A percentile compares a stretch with the other conserved stretches of the same genome.
Conservation (phyloP, 805 yeast species). For the Tetrapisispora iriomotensis region DNA sequence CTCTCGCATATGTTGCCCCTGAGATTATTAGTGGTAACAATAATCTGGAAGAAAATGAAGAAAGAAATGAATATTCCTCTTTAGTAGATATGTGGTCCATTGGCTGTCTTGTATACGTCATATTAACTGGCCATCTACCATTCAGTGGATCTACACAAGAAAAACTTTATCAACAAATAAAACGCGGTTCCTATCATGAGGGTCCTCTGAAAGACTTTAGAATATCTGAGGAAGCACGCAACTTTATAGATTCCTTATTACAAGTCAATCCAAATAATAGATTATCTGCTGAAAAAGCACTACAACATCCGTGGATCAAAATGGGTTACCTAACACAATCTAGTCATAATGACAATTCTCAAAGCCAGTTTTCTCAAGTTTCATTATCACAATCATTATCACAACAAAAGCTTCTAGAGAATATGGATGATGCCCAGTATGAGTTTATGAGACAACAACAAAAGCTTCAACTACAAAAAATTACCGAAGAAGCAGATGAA, state of each 20-base stretch:
- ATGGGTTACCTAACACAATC: conserved; percentile 6
- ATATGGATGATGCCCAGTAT: conserved; percentile 27
- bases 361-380: conserved; percentile 29
- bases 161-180: conserved; percentile 66
- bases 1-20: conserved; percentile 94
- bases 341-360: not conserved
- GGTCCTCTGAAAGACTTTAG: conserved; percentile 59
- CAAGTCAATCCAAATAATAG: conserved; percentile 69
- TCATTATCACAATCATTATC: conserved; percentile 65
- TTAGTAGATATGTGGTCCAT: conserved; percentile 96
- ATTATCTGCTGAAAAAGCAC: conserved; percentile 65
- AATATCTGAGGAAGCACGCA: conserved; percentile 58
- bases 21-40: conserved; percentile 54
- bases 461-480: conserved; percentile 10
- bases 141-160: conserved; percentile 90
- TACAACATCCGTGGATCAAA: conserved; percentile 74
- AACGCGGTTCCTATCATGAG: conserved; percentile 69
- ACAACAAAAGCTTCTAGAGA: conserved; percentile 44
- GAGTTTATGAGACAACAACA: conserved; percentile 21
- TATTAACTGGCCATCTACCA: conserved; percentile 87
- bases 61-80: conserved; percentile 51
- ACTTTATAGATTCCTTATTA: conserved; percentile 59
- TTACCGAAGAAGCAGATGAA: conserved; percentile 8
- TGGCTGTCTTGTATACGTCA: conserved; percentile 88
- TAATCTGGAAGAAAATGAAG: conserved; percentile 10